These are phyloP conservation scores for Biscogniauxia marginata DNA, from an alignment of 2,329 filamentous ascomycete genomes.

Conservation along the genomic window DNA sequence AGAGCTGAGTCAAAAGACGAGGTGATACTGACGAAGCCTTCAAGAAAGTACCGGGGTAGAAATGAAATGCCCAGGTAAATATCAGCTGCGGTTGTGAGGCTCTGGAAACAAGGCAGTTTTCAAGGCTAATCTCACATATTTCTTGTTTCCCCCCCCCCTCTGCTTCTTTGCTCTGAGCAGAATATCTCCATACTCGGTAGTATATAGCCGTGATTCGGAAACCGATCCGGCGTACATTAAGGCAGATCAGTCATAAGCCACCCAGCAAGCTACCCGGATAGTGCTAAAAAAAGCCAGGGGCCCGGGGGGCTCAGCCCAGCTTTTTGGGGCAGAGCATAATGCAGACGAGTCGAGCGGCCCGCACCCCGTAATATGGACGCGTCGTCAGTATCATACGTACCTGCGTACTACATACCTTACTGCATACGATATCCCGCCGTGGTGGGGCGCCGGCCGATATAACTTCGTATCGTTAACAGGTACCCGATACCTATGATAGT, in stretches of 20 bases:
- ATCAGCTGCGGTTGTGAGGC: conserved; percentile 15
- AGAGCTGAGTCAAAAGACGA: conserved; percentile 8
- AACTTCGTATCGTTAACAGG: neutral
- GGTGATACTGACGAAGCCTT: conserved; percentile 11
- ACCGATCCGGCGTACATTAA: neutral
- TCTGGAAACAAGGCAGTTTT: conserved; percentile 11
- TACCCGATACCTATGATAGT: too few species aligned
- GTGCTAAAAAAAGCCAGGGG: neutral
- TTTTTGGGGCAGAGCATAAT: neutral
- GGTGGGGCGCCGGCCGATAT: neutral
- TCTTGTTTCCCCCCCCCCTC: neutral
- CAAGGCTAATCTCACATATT: conserved; percentile 1
- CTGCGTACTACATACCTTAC: neutral
- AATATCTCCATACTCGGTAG: neutral
- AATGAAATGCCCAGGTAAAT: neutral
- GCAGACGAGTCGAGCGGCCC: neutral
- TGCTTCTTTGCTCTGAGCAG: neutral
- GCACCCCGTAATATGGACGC: neutral
- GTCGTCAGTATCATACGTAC: neutral
- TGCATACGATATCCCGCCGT: neutral
- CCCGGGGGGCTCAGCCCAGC: neutral
- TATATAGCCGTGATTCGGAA: neutral
- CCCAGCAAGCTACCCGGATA: too few species aligned
- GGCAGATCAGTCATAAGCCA: neutral
- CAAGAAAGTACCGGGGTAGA: conserved; percentile 10